Evolutionary conservation across 73 alveolate genomes (phyloP).

Genomic region (Paramecium octaurelia): DNA sequence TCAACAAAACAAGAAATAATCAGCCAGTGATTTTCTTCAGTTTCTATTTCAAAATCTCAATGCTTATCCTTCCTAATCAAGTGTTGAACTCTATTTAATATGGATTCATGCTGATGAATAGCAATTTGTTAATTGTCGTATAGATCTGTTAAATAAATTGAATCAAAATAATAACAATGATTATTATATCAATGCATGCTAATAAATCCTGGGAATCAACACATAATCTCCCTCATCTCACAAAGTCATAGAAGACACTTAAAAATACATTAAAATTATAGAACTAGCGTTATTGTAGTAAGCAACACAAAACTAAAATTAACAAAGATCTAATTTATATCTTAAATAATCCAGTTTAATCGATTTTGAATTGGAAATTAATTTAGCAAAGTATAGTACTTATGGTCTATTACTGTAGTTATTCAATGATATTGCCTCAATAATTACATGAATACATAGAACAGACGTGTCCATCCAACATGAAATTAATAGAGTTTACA

Average conservation of each 20-base stretch:
- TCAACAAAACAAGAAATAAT: not conserved
- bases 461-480: not conserved
- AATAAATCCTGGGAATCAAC: not conserved
- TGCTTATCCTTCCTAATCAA: not conserved
- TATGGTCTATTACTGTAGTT: not conserved
- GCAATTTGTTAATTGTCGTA: not conserved
- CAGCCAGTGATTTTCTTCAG: not conserved
- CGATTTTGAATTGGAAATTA: not conserved
- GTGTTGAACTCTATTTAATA: not conserved
- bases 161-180: not conserved
- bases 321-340: not conserved
- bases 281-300: not conserved
- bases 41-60: not conserved
- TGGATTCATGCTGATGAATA: not conserved
- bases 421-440: not conserved
- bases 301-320: not conserved
- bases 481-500: not conserved
- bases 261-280: not conserved
- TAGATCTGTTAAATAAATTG: not conserved
- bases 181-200: not conserved
- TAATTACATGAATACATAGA: not conserved
- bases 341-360: not conserved
- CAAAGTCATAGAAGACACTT: not conserved
- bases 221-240: not conserved
- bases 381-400: not conserved